Evolutionary conservation across 345 rosid genomes (phyloP), one percentile per base, ranked within the genome.

Genomic region (Jatropha curcas): DNA sequence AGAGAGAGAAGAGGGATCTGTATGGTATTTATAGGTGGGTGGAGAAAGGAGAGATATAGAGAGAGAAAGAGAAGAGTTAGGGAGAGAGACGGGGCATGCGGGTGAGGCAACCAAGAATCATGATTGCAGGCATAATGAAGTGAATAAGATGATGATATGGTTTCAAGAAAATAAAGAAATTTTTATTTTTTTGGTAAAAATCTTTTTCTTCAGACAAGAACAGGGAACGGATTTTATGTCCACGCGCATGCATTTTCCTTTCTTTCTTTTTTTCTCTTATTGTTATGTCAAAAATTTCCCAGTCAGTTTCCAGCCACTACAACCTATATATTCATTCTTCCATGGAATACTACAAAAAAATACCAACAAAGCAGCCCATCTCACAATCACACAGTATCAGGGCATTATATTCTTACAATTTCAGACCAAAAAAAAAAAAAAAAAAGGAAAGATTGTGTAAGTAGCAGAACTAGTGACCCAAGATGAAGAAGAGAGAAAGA

Each of bases 91-190:
- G 74, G 89, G 87, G 98, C 99, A 92, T 92, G 99, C 96, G 94
- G 94, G 88, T 85, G 89, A 85, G 89, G 97, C 92, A 88, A 91
- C 97, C 96, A 86, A 87, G 87, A 91, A 88, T 89, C 91, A 96
- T 96, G 87, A 96, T 96, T 90, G 90, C 79, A 81, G 82, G 88
- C 93, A 90, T 94, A 86, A 92, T 95, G 91, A 79, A 79, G 75
- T 79, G 82, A 74, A 74, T 79, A 74, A 70, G 78, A 78, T 74
- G 75, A 70, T 74, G 78, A 62, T 65, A 67, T 68, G 53, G 39
- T 69, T 69, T 60, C 50, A n/a, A 41, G 12, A 50, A 34, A 24
- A 14, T 7, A 56, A 4, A 35, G 4, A 57, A 27, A 17, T 39
- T 70, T 25, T 57, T 43, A 5, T n/a, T n/a, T n/a, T n/a, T n/a